Evolutionary conservation across 2,329 filamentous ascomycete genomes (phyloP).

Genomic region (Emergomyces orientalis): DNA sequence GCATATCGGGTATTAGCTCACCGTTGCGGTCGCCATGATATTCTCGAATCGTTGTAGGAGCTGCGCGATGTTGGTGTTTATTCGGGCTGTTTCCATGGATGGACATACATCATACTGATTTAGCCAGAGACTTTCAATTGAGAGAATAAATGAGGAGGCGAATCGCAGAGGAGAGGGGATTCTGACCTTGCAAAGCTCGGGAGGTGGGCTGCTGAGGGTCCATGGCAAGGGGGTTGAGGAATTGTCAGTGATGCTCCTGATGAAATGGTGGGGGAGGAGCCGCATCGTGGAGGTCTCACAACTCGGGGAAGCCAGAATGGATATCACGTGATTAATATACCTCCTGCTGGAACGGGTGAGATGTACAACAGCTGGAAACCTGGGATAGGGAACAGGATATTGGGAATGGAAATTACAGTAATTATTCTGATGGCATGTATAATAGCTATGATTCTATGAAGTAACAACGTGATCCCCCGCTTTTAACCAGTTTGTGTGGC

Average conservation of each 20-base stretch:
- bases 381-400: background rate
- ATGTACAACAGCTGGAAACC: too few species aligned
- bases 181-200: conserved; percentile 15
- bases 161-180: conserved; percentile 11
- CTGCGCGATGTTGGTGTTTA: conserved; percentile 37
- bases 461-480: background rate
- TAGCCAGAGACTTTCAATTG: background rate
- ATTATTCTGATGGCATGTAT: background rate
- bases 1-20: conserved; percentile 21
- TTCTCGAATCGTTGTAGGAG: conserved; percentile 47
- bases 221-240: conserved; percentile 7
- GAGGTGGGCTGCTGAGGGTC: conserved; percentile 16
- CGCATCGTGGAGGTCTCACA: too few species aligned
- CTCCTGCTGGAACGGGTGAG: too few species aligned
- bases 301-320: too few species aligned
- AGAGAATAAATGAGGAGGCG: conserved; percentile 15
- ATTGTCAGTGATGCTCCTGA: background rate
- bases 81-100: conserved; percentile 28
- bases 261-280: background rate
- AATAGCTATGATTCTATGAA: background rate
- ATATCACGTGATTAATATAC: background rate
- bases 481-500: background rate
- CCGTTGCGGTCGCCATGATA: conserved; percentile 46
- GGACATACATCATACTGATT: background rate
- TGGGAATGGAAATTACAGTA: background rate